Evolutionary conservation across 805 yeast species (phyloP), one percentile per base, ranked within the genome.

Genomic region (Suhomyces sp.): DNA sequence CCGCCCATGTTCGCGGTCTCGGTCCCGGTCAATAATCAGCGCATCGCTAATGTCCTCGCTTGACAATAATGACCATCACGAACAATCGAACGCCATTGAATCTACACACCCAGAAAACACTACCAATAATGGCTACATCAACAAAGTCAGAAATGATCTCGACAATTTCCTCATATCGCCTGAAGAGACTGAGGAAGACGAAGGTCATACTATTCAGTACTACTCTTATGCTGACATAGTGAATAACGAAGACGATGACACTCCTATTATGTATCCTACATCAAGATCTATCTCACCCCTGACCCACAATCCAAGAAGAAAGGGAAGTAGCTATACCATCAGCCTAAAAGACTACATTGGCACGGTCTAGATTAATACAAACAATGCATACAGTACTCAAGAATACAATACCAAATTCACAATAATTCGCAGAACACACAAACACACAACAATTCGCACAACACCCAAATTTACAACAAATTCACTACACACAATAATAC

Each of bases 181-280:
- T 3, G 48, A 49, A 7, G 43, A 43, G 5, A 35, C 10, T 7
- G 48, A 44, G 27, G 52, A 54, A n/a, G 46, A 29, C 12, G 33
- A 47, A 5, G 50, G 40, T 19, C 53, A 58, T n/a, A 63, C 69
- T 7, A 63, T 68, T 35, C 66, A 67, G 31, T 68, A 60, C 46
- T 68, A 65, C 52, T 65, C 69, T n/a, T 68, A 60, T 55, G 71
- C 70, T 2, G 72, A 68, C 29, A 62, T 67, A 56, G 48, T 65
- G 10, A 57, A 57, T 33, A 58, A 63, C 41, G 69, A 66, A 47
- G 53, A 50, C 19, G 21, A 35, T 9, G 31, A 31, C 33, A 25
- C 15, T n/a, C 25, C 29, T 9, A 20, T 46, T 9, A 24, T 43
- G 13, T 17, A 37, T 19, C 41, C 22, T 3, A 15, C 15, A 9